phyloP scores from a whole-genome alignment of 768 basidiomycete genomes.

The Suillus plorans region DNA sequence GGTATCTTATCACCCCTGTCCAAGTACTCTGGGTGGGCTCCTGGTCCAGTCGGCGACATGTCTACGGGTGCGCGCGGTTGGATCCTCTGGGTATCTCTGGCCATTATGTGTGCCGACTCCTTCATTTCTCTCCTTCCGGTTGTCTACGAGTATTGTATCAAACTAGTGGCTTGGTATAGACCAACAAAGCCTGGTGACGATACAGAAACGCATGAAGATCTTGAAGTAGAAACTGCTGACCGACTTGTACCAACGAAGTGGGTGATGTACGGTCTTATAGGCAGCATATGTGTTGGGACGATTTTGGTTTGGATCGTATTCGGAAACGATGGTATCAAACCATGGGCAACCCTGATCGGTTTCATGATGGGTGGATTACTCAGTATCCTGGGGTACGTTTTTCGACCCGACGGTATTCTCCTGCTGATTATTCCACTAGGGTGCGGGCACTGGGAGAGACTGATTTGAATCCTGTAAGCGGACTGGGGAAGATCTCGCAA shows the following conservation, averaged over 20 bases:
- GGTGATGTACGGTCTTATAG: conserved; percentile 68
- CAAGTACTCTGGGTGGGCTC: conserved; percentile 85
- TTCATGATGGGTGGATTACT: conserved; percentile 81
- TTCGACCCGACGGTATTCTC: neutral
- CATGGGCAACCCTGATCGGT: conserved; percentile 91
- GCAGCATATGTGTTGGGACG: conserved; percentile 68
- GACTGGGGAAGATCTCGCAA: conserved; percentile 93
- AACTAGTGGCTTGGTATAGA: conserved; percentile 30
- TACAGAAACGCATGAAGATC: conserved; percentile 36
- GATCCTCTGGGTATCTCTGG: conserved; percentile 96
- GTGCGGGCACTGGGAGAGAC: conserved; percentile 96
- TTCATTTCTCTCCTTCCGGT: conserved; percentile 84
- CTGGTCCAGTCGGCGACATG: conserved; percentile 88
- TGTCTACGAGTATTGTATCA: conserved; percentile 48
- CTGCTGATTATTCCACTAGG: conserved; percentile 36
- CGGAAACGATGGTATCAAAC: conserved; percentile 87
- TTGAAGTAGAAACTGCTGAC: conserved; percentile 76
- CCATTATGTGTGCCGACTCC: conserved; percentile 94
- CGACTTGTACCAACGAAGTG: conserved; percentile 79
- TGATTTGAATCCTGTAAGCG: conserved; percentile 89
- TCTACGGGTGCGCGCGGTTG: conserved; percentile 87
- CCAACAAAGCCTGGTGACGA: conserved; percentile 26
- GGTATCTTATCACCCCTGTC: conserved; percentile 88
- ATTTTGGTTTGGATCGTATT: conserved; percentile 86
- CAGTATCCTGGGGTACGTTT: conserved; percentile 79